Evolutionary conservation across 2,329 filamentous ascomycete species (phyloP), one percentile per base, ranked within the genome.

Genomic region (Aspergillus intermedius): DNA sequence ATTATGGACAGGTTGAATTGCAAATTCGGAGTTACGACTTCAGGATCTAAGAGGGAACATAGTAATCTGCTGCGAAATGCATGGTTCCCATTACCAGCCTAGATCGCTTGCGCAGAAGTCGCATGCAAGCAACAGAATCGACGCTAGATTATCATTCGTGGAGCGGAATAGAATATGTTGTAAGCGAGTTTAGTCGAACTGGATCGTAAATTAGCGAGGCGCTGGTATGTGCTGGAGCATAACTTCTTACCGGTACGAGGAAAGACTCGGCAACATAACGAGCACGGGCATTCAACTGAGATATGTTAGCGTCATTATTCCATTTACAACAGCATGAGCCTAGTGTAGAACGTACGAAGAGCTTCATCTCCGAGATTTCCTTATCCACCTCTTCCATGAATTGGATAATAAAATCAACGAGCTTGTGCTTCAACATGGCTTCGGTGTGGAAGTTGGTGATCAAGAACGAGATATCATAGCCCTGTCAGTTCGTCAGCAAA

Each of bases 301-400:
- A 9, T 32, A 46, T 17, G 49, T 63, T 74, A 59, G 48, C 40
- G 52, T 32, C 35, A 15, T 12, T 25, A 15, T 34, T 28, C 8
- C 3, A 45, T 37, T 10, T 10, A 35, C 10, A 30, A 19, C 17
- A 12, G 4, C 25, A 12, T 12, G 10, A 12, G 25, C 25, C 25
- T 30, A 10, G 9, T 30, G 5, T 12, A 8, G 13, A 10, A 39
- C 88, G 60, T 80, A 96, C 91, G 72, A 98, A 98, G 63, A 98
- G 86, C 80, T 98, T 98, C 93, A 98, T 97, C 75, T 98, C 94
- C 3, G 93, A 97, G 52, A 98, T 98, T 72, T 98, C 93, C 78
- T 98, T 98, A 72, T 98, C 94, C 4, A 98, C 94, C 70, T 98
- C 93, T 72, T 98, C 91, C 91, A 98, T 97, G 65, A 98, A 98